phyloP scores from a whole-genome alignment of 2,329 filamentous ascomycete species.

The Arthrobotrys entomopaga region DNA sequence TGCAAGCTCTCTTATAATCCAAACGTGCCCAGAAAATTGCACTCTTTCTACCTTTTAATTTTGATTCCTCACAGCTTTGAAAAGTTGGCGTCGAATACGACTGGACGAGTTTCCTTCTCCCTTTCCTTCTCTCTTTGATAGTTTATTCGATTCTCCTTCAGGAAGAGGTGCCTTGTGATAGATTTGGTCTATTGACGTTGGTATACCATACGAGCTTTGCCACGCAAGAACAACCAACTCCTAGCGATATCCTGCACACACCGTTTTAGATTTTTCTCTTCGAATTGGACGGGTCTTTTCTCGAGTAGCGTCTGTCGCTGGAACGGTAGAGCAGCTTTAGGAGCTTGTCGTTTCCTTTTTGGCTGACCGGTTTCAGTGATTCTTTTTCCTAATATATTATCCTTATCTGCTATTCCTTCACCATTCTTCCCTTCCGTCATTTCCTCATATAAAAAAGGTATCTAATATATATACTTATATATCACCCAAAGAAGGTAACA shows the following conservation, averaged over 20 bases:
- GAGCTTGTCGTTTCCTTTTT: conserved; percentile 40
- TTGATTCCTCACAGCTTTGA: conserved; percentile 32
- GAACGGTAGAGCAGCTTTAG: conserved; percentile 53
- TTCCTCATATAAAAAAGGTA: conserved; percentile 36
- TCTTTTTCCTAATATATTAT: conserved; percentile 40
- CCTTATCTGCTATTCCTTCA: conserved; percentile 19
- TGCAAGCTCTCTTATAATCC: conserved; percentile 52
- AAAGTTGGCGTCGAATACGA: conserved; percentile 41
- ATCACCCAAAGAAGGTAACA: background rate
- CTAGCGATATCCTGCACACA: conserved; percentile 21
- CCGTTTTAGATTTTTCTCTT: conserved; percentile 29
- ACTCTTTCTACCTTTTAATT: conserved; percentile 39
- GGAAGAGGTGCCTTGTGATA: conserved; percentile 34
- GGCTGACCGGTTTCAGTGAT: conserved; percentile 52
- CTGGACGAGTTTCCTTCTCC: conserved; percentile 41
- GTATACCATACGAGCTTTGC: conserved; percentile 26
- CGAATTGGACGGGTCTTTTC: conserved; percentile 30
- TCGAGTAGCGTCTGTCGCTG: conserved; percentile 53
- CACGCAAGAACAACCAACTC: conserved; percentile 37
- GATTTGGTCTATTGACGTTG: conserved; percentile 48
- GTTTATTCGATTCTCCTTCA: conserved; percentile 35
- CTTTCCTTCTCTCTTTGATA: conserved; percentile 36
- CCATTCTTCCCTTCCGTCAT: conserved; percentile 18
- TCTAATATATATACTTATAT: conserved; percentile 1
- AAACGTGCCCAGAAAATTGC: conserved; percentile 25